Base-by-base conservation (phyloP, 148 eudicot species). In the Vaccinium corymbosum region DNA sequence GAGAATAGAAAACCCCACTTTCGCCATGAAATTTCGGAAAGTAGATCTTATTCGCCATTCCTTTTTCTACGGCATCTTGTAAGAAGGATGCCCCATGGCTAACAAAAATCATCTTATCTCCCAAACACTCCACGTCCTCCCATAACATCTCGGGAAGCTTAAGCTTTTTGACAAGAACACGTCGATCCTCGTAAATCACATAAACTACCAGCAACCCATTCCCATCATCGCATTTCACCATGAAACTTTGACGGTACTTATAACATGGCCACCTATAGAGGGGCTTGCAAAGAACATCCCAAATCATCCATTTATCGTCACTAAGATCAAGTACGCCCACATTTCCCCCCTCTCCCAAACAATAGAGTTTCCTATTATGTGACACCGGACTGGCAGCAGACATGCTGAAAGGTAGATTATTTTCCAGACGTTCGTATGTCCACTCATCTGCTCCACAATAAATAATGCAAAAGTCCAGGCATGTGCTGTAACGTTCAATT, bases 11-110 rank as follows among this genome's bases (percentile, higher is more conserved):
- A 42, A 35, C 51, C 2, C 78, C 78, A 16, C 6, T 74, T 0
- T 74, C 20, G 8, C 50, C 78, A 42, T 42, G 22, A 42, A 74
- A 74, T 74, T 42, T 74, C 6, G 78, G 51, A 74, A 74, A 74
- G 4, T 74, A 74, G 17, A 74, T 74, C 78, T 74, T 29, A 74
- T 74, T 74, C 15, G n/a, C 20, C 78, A 74, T 74, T 42, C 78
- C 20, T 32, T 74, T 15, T 4, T 29, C 9, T 16, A 42, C n/a
- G 8, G 78, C n/a, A 15, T 74, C n/a, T 42, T 12, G 20, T 35
- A 74, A 42, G 6, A 42, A 74, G 48, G 50, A 74, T 74, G 46
- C 78, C 25, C 7, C 77, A 6, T 74, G 77, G 48, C 77, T 74
- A 17, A 74, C 46, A 35, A 10, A 74, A 32, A 74, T 1, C 50